These are phyloP conservation scores for Agrostemma githago DNA, from an alignment of 148 eudicot genomes.

Conservation along the genomic window DNA sequence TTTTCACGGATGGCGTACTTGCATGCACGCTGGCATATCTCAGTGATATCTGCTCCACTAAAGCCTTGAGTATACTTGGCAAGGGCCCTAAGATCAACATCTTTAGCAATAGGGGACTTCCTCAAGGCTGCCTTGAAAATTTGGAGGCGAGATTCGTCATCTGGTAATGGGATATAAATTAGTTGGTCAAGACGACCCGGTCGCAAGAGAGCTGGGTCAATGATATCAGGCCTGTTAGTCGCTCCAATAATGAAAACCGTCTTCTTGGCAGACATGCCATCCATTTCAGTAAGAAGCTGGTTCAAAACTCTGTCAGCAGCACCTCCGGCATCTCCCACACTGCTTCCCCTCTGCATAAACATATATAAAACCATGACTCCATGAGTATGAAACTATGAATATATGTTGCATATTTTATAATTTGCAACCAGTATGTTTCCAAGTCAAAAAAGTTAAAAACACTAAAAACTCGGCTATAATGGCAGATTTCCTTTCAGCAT, in stretches of 20 bases:
- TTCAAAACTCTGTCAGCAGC: constrained; percentile 89
- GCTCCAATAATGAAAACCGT: constrained; percentile 92
- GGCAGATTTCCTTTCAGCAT: no score
- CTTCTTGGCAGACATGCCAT: constrained; percentile 88
- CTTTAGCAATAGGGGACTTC: constrained; percentile 75
- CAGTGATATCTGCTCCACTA: constrained; percentile 93
- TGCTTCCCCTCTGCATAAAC: constrained; percentile 65
- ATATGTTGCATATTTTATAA: no score
- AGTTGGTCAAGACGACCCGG: constrained; percentile 91
- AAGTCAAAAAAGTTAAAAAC: no score
- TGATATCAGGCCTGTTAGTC: constrained; percentile 84
- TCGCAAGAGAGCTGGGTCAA: constrained; percentile 75
- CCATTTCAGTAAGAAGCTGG: constrained; percentile 86
- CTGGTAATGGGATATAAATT: constrained; percentile 83
- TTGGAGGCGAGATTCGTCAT: constrained; percentile 70
- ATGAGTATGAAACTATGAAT: no score
- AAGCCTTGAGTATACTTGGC: constrained; percentile 91
- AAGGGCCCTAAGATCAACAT: constrained; percentile 66
- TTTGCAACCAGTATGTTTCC: no score
- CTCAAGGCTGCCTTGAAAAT: constrained; percentile 75
- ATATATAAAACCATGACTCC: neutral
- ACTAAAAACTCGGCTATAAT: no score
- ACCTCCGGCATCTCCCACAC: constrained; percentile 87
- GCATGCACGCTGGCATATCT: constrained; percentile 87
- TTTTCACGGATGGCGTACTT: constrained; percentile 84